Conservation (phyloP, 306 rosid genomes). For the Prosopis cineraria region DNA sequence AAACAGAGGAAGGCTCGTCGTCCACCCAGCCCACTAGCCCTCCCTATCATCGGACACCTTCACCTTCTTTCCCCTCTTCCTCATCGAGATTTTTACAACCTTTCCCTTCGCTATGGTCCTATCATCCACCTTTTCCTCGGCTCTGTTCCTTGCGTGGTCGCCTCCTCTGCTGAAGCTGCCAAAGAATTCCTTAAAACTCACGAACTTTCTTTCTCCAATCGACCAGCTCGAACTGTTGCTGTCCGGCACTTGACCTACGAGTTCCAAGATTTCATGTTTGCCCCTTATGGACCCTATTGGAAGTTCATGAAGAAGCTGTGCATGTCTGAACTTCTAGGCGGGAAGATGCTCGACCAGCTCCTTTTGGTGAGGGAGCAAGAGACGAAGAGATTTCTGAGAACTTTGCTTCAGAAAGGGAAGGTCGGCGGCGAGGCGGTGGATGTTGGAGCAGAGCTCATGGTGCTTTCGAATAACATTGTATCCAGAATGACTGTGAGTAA, state of each 20-base stretch:
- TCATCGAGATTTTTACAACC: slow-evolving; percentile 41
- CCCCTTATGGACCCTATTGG: slow-evolving; percentile 34
- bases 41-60: slow-evolving; percentile 51
- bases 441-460: slow-evolving; percentile 46
- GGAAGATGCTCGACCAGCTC: slow-evolving; percentile 26
- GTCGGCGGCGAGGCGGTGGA: slow-evolving; percentile 37
- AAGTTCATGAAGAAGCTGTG: slow-evolving; percentile 6
- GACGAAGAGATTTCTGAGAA: slow-evolving; percentile 31
- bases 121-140: slow-evolving; percentile 47
- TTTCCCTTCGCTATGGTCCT: slow-evolving; percentile 50
- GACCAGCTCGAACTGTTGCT: slow-evolving; percentile 35
- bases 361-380: slow-evolving; percentile 53
- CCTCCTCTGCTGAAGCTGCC: slow-evolving; percentile 50
- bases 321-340: not conserved
- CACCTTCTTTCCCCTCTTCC: slow-evolving; percentile 36
- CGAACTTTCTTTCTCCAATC: slow-evolving; percentile 44
- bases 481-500: slow-evolving; percentile 52
- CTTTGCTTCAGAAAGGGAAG: slow-evolving; percentile 33
- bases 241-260: slow-evolving; percentile 44
- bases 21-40: slow-evolving; percentile 42
- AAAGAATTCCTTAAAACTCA: slow-evolving; percentile 46
- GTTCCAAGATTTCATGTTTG: slow-evolving; percentile 45
- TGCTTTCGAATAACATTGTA: slow-evolving; percentile 42
- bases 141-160: slow-evolving; percentile 41
- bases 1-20: slow-evolving; percentile 19